These are phyloP conservation scores for Pinus albicaulis DNA, from an alignment of 75 land plant genomes.

Conservation along the genomic window DNA sequence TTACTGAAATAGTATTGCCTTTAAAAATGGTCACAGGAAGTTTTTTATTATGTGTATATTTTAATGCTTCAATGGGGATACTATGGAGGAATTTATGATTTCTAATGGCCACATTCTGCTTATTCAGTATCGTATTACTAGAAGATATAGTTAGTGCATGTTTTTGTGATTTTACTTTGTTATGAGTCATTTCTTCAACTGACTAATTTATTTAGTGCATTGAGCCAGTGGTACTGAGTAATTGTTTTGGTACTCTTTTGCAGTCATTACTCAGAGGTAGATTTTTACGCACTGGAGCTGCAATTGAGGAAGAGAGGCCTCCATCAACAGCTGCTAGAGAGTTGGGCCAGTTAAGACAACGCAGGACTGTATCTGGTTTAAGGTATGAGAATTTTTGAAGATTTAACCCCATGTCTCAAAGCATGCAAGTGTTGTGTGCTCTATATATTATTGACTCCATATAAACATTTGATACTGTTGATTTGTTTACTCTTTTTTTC, in stretches of 20 bases:
- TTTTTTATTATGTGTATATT: background rate
- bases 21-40: too few relatives aligned
- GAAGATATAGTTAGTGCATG: too few relatives aligned
- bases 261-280: conserved; percentile 89
- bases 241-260: conserved; percentile 12
- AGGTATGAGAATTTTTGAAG: conserved; percentile 41
- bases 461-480: too few relatives aligned
- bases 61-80: background rate
- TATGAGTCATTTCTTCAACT: background rate
- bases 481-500: too few relatives aligned
- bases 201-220: background rate
- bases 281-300: conserved; percentile 68
- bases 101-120: too few relatives aligned
- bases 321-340: conserved; percentile 85
- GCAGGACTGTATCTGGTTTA: conserved; percentile 81
- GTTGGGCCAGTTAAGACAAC: conserved; percentile 78
- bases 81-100: too few relatives aligned
- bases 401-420: too few relatives aligned
- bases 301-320: conserved; percentile 67
- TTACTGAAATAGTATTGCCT: background rate
- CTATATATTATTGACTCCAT: background rate
- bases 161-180: too few relatives aligned
- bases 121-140: too few relatives aligned
- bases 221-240: background rate
- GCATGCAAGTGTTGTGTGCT: background rate